Percentiles rank a stretch among this genome's conserved stretches.
Evolutionary conservation across 1,139 yeast genomes (phyloP).

Genomic region (Pichia sp.): DNA sequence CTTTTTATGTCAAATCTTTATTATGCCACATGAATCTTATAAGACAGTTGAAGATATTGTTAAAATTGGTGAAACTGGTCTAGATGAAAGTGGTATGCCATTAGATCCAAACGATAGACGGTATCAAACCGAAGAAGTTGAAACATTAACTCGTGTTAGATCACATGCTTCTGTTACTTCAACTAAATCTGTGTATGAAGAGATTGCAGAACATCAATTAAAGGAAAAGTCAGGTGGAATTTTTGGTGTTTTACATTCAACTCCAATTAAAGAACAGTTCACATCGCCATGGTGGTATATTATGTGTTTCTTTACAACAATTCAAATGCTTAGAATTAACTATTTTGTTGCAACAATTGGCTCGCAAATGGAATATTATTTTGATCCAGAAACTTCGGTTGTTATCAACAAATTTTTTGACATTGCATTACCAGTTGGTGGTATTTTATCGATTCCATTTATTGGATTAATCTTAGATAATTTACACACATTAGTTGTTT

Average conservation of each 20-base stretch:
- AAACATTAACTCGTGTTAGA: constrained; percentile 8
- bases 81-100: constrained; percentile 57
- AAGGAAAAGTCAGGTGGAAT: constrained; percentile 60
- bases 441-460: constrained; percentile 75
- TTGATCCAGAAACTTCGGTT: constrained; percentile 46
- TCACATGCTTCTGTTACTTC: constrained; percentile 27
- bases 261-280: constrained; percentile 55
- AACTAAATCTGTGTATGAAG: constrained; percentile 55
- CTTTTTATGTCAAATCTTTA: constrained; percentile 57
- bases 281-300: constrained; percentile 70
- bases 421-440: constrained; percentile 81
- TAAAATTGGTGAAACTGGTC: constrained; percentile 61
- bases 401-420: constrained; percentile 70
- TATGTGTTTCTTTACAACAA: constrained; percentile 70
- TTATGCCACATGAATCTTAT: constrained; percentile 77
- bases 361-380: constrained; percentile 67
- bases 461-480: constrained; percentile 79
- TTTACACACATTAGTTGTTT: constrained; percentile 53
- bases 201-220: constrained; percentile 51
- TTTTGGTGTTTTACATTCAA: constrained; percentile 78
- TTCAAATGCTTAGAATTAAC: constrained; percentile 86
- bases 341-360: constrained; percentile 85
- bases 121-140: constrained; percentile 33
- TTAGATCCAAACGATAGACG: constrained; percentile 34
- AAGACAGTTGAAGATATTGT: constrained; percentile 64